Conservation (phyloP, 2,329 filamentous ascomycete species). For the Exophiala sp. region DNA sequence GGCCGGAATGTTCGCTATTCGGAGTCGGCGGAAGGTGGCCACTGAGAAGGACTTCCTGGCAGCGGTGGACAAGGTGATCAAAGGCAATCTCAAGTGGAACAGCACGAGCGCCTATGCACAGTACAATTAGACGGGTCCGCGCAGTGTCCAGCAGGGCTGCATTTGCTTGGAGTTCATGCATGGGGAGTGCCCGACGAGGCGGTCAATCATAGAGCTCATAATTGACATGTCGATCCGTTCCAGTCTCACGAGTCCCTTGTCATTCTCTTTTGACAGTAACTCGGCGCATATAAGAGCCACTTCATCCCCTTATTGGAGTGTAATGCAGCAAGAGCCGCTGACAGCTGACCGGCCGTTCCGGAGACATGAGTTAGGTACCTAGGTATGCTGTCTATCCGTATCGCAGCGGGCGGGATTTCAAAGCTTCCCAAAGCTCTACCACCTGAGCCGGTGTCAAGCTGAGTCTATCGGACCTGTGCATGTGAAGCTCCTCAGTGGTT, state of each 20-base stretch:
- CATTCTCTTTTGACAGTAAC: neutral
- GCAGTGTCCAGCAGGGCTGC: slow-evolving; percentile 11
- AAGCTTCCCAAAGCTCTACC: too few relatives aligned
- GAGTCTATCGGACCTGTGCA: too few relatives aligned
- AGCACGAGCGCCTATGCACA: slow-evolving; percentile 78
- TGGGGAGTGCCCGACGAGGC: neutral
- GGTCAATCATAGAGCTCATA: neutral
- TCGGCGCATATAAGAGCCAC: too few relatives aligned
- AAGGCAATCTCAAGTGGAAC: slow-evolving; percentile 97
- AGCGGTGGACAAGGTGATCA: slow-evolving; percentile 74
- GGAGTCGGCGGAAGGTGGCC: slow-evolving; percentile 89
- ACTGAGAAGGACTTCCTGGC: slow-evolving; percentile 98
- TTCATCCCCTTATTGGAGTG: too few relatives aligned
- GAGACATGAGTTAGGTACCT: too few relatives aligned
- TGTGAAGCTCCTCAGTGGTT: too few relatives aligned
- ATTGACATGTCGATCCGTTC: neutral
- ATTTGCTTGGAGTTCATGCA: slow-evolving; percentile 14
- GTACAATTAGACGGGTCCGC: slow-evolving; percentile 68
- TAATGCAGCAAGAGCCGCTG: too few relatives aligned
- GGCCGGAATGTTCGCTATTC: slow-evolving; percentile 96
- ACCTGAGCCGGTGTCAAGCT: too few relatives aligned
- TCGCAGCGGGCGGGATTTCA: too few relatives aligned
- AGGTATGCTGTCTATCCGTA: too few relatives aligned
- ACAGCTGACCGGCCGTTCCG: too few relatives aligned
- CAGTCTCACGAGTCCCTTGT: neutral